A percentile compares a stretch with the other conserved stretches of the same genome.
Evolutionary conservation across 176 grass and related monocot genomes (phyloP).

Genomic region (Carex littledalei): DNA sequence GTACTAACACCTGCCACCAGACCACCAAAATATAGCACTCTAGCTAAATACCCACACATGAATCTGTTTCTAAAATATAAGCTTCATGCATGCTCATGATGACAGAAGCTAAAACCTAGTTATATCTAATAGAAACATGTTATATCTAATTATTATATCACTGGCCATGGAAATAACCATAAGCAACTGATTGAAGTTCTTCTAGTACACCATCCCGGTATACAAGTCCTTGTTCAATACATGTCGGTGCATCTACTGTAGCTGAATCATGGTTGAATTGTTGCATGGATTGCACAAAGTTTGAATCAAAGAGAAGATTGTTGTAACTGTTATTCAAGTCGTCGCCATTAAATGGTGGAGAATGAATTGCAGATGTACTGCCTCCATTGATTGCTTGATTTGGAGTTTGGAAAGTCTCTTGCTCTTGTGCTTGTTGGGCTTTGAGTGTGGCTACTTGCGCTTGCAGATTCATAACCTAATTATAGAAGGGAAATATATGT

Average conservation of each 20-base stretch:
- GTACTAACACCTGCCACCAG: conserved; percentile 17
- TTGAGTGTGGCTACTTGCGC: conserved; percentile 80
- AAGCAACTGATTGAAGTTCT: conserved; percentile 18
- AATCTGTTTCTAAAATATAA: conserved; percentile 32
- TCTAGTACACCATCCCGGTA: neutral
- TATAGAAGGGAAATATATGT: neutral
- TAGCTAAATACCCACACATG: conserved; percentile 22
- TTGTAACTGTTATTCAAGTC: conserved; percentile 13
- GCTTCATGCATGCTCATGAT: conserved; percentile 24
- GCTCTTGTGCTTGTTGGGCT: conserved; percentile 47
- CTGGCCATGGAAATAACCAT: conserved; percentile 20
- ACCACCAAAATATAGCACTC: conserved; percentile 4
- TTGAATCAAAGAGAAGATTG: conserved; percentile 18
- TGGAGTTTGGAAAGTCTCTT: conserved; percentile 23
- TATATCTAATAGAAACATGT: conserved; percentile 15
- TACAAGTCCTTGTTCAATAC: neutral
- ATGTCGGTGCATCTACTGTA: neutral
- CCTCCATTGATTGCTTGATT: conserved; percentile 23
- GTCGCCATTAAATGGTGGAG: conserved; percentile 9
- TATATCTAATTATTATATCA: conserved; percentile 15
- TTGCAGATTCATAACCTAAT: conserved; percentile 83
- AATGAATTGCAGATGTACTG: neutral
- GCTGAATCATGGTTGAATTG: conserved; percentile 4
- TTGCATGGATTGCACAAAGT: conserved; percentile 23
- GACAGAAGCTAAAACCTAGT: conserved; percentile 23